Conservation (phyloP, 768 basidiomycete species). For the Phanerochaete carnosa region DNA sequence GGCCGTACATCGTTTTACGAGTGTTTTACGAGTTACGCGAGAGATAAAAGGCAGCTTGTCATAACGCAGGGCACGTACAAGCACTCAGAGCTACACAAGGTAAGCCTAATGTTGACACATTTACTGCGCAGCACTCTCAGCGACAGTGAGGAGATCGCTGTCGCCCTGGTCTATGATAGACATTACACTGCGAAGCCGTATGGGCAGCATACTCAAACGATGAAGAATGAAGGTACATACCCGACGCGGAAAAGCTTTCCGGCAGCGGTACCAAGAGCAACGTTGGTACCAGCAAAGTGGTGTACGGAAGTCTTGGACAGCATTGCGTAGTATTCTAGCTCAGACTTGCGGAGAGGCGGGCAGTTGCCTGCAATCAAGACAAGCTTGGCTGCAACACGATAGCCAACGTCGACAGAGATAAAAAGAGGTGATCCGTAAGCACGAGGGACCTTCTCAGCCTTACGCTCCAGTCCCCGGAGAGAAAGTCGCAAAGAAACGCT, state of each 20-base stretch:
- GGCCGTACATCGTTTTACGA: neutral
- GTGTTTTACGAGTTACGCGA: neutral
- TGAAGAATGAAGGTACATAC: slow-evolving; percentile 38
- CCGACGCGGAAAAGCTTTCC: slow-evolving; percentile 99
- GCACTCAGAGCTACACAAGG: slow-evolving; percentile 9
- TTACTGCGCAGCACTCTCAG: slow-evolving; percentile 70
- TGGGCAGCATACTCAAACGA: slow-evolving; percentile 1
- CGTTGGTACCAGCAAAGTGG: slow-evolving; percentile 97
- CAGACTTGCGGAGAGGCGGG: slow-evolving; percentile 97
- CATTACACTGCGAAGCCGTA: slow-evolving; percentile 73
- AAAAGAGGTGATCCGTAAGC: slow-evolving; percentile 45
- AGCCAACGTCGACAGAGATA: slow-evolving; percentile 17
- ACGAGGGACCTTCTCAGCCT: slow-evolving; percentile 99
- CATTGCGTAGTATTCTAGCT: slow-evolving; percentile 99
- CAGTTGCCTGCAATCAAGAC: slow-evolving; percentile 98
- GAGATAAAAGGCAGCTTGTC: neutral
- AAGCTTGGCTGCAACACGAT: slow-evolving; percentile 74
- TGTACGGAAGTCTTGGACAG: slow-evolving; percentile 98
- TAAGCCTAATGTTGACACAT: slow-evolving; percentile 1
- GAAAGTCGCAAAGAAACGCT: slow-evolving; percentile 33
- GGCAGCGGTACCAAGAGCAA: slow-evolving; percentile 97
- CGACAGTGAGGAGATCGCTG: slow-evolving; percentile 88
- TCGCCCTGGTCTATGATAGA: slow-evolving; percentile 95
- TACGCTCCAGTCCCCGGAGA: slow-evolving; percentile 92
- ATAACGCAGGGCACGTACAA: slow-evolving; percentile 7